Percentiles rank a stretch among this genome's conserved stretches.
Conservation (phyloP, 148 eudicot genomes). For the Agrostemma githago region DNA sequence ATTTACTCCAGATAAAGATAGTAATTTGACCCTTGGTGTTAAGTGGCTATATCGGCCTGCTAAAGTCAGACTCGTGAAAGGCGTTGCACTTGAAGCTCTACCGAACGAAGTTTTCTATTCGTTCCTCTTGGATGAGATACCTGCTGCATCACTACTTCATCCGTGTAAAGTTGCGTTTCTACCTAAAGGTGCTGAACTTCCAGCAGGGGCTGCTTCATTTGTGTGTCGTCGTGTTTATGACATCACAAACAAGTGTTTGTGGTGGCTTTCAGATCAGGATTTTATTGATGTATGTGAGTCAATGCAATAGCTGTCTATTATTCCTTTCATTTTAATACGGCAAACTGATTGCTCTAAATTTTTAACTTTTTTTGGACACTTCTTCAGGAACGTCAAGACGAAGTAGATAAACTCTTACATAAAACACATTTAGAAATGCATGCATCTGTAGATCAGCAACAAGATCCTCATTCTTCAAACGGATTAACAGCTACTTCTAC, state of each 20-base stretch:
- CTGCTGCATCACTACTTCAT: slow-evolving; percentile 85
- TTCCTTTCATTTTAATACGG: neutral
- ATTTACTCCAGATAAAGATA: slow-evolving; percentile 40
- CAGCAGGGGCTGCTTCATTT: slow-evolving; percentile 65
- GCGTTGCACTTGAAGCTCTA: slow-evolving; percentile 54
- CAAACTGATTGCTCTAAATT: neutral
- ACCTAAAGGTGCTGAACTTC: slow-evolving; percentile 79
- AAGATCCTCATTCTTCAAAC: slow-evolving; percentile 56
- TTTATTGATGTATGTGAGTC: slow-evolving; percentile 59
- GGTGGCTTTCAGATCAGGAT: slow-evolving; percentile 84
- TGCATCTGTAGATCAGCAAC: slow-evolving; percentile 39
- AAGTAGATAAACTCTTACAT: slow-evolving; percentile 58
- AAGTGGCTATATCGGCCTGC: slow-evolving; percentile 92
- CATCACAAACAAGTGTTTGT: slow-evolving; percentile 59
- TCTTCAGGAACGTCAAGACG: slow-evolving; percentile 44
- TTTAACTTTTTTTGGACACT: neutral
- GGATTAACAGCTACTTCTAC: slow-evolving; percentile 47
- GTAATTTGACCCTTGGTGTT: slow-evolving; percentile 43
- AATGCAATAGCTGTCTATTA: neutral
- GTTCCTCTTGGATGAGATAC: slow-evolving; percentile 76
- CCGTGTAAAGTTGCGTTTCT: slow-evolving; percentile 90
- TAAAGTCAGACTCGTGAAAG: slow-evolving; percentile 63
- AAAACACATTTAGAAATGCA: slow-evolving; percentile 61
- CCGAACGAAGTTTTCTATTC: slow-evolving; percentile 89
- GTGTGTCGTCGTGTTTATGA: slow-evolving; percentile 84